phyloP scores from a whole-genome alignment of 2,329 filamentous ascomycete genomes.

The Dactylonectria estremocensis region DNA sequence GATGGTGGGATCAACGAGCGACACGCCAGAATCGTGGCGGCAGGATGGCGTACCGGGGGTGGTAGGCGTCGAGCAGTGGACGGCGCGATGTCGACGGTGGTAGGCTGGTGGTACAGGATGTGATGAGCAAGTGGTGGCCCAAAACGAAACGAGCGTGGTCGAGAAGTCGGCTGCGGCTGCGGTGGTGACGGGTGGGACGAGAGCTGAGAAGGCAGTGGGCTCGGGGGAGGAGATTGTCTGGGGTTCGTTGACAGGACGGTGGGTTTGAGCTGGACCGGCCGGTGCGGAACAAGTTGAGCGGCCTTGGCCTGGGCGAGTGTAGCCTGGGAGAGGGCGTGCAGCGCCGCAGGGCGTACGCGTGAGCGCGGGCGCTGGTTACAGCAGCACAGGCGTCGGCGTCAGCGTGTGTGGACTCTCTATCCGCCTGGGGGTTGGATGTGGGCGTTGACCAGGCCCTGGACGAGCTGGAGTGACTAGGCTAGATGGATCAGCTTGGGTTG shows the following conservation, averaged over 20 bases:
- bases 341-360: slow-evolving; percentile 2
- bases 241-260: slow-evolving; percentile 41
- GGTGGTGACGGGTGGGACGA: slow-evolving; percentile 50
- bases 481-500: slow-evolving; percentile 37
- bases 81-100: slow-evolving; percentile 43
- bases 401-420: not conserved
- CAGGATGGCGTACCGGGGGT: slow-evolving; percentile 45
- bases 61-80: slow-evolving; percentile 32
- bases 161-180: slow-evolving; percentile 36
- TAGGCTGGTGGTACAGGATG: slow-evolving; percentile 30
- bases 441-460: slow-evolving; percentile 29
- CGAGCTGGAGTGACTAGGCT: slow-evolving; percentile 31
- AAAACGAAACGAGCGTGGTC: slow-evolving; percentile 40
- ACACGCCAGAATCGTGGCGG: slow-evolving; percentile 46
- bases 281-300: slow-evolving; percentile 43
- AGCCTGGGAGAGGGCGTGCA: no score
- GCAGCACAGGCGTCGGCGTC: slow-evolving; percentile 18
- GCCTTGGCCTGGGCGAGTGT: slow-evolving; percentile 10
- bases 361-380: slow-evolving; percentile 9
- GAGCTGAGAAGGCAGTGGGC: slow-evolving; percentile 48
- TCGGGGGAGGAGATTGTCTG: slow-evolving; percentile 42
- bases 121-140: slow-evolving; percentile 38
- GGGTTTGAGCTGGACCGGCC: slow-evolving; percentile 39
- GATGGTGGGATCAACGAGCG: slow-evolving; percentile 44
- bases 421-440: slow-evolving; percentile 14